Base-by-base conservation (phyloP, 441 rosid species). In the Erodium moschatum region DNA sequence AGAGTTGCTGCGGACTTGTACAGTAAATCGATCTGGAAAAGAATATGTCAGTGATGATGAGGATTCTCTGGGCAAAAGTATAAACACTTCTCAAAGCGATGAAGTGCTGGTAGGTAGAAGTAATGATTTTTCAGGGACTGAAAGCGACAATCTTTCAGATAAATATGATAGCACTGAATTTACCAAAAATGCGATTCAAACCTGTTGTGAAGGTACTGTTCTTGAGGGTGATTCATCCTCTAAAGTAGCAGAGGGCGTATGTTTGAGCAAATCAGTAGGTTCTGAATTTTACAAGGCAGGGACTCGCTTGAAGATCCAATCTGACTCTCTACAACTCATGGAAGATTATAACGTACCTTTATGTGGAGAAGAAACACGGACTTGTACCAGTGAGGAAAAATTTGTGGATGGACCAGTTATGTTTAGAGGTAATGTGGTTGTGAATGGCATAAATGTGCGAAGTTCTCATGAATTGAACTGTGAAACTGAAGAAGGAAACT, bases 361-460 rank as follows among this genome's bases (percentile, higher is more conserved):
- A 35, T 80, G 76, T 76, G 83, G 78, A 21, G 83, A 64, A 69
- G 83, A 81, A 29, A 70, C 71, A 1, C 73, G 73, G 31, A 44
- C 73, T 1, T 70, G 64, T 54, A 74, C 76, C 24, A 67, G 64
- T 48, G 80, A 75, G 31, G 68, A 75, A 33, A 74, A 70, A 74
- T 80, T 78, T 79, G 79, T 73, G 19, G 77, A 77, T 67, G 81
- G 79, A 46, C 84, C 78, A 69, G 80, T 80, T 18, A 82, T 86
- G 76, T 89, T 82, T 84, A 80, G 79, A 76, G 79, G 82, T 0
- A 82, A 83, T 75, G 90, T 82, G 73, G 83, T 65, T 73, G 83
- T 76, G 54, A 67, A 75, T 73, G 79, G 67, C 68, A 66, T 81
- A 64, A 70, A 77, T 50, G 73, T 66, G 64, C 78, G 77, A 72